These are phyloP conservation scores for Saussurea involucrata DNA, from an alignment of 129 eudicot species.

Conservation along the genomic window DNA sequence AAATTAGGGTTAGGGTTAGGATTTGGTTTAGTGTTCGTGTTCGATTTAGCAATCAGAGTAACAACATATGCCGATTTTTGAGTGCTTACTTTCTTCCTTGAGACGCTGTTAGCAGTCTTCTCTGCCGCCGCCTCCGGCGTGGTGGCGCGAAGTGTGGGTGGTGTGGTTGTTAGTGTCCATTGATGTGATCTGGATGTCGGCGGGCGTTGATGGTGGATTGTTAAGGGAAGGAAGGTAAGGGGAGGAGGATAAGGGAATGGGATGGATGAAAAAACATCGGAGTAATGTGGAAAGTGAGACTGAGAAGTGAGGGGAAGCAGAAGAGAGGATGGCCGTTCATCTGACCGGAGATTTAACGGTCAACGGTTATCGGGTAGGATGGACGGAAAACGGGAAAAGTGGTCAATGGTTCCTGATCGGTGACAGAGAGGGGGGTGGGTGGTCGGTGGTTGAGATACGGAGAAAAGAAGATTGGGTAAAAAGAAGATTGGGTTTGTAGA, in stretches of 20 bases:
- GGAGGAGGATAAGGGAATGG: too few species aligned
- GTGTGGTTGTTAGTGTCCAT: slow-evolving; percentile 15
- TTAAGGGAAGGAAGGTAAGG: slow-evolving; percentile 1
- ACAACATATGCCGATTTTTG: slow-evolving; percentile 12
- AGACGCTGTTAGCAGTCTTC: slow-evolving; percentile 34
- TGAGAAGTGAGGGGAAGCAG: slow-evolving; percentile 22
- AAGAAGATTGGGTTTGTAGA: too few species aligned
- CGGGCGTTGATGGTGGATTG: not conserved
- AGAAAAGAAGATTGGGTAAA: too few species aligned
- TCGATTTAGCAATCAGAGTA: slow-evolving; percentile 17
- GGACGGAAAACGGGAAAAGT: slow-evolving; percentile 36
- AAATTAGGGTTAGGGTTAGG: slow-evolving; percentile 32
- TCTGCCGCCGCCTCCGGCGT: slow-evolving; percentile 37
- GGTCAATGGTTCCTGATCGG: too few species aligned
- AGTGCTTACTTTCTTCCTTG: slow-evolving; percentile 16
- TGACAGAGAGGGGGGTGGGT: too few species aligned
- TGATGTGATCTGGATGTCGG: not conserved
- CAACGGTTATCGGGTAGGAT: slow-evolving; percentile 39
- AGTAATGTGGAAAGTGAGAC: slow-evolving; percentile 17
- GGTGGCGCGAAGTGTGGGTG: slow-evolving; percentile 11
- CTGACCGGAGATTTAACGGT: slow-evolving; percentile 47
- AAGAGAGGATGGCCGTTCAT: slow-evolving; percentile 56
- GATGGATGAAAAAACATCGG: slow-evolving; percentile 17
- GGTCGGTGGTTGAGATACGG: too few species aligned
- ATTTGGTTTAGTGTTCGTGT: not conserved